These are phyloP conservation scores for Torulaspora franciscae DNA, from an alignment of 805 yeast genomes.

Conservation along the genomic window DNA sequence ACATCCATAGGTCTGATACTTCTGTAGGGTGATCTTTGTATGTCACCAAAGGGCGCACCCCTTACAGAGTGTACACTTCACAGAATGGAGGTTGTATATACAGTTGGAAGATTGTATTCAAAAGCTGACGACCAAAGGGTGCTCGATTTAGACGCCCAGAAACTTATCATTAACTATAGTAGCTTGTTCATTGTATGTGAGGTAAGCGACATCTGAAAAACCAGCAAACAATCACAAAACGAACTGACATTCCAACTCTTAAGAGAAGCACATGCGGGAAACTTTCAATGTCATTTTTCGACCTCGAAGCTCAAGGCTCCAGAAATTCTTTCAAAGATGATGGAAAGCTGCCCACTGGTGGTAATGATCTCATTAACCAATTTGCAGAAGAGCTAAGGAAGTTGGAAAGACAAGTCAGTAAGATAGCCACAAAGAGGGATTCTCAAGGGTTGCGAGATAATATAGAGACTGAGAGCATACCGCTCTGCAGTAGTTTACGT, in stretches of 20 bases:
- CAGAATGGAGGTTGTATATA: too few relatives aligned
- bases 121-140: too few relatives aligned
- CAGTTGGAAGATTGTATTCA: too few relatives aligned
- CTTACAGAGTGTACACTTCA: too few relatives aligned
- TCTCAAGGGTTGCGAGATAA: constrained; percentile 33
- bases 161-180: background rate
- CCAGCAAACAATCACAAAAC: background rate
- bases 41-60: too few relatives aligned
- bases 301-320: constrained; percentile 19
- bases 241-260: background rate
- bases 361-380: constrained; percentile 11
- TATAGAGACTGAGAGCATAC: constrained; percentile 24
- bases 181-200: background rate
- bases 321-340: constrained; percentile 1
- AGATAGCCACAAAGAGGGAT: constrained; percentile 36
- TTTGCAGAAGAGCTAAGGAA: constrained; percentile 16
- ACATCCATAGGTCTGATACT: too few relatives aligned
- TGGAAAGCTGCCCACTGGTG: constrained; percentile 1
- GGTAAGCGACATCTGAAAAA: background rate
- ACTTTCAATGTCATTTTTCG: constrained; percentile 23
- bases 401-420: constrained; percentile 14
- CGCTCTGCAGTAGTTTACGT: constrained; percentile 18
- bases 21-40: too few relatives aligned
- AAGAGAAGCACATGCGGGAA: background rate
- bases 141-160: background rate